A percentile compares a stretch with the other conserved stretches of the same genome.
phyloP scores from a whole-genome alignment of 2,329 filamentous ascomycete genomes.

The Ophiostoma himal-ulmi region DNA sequence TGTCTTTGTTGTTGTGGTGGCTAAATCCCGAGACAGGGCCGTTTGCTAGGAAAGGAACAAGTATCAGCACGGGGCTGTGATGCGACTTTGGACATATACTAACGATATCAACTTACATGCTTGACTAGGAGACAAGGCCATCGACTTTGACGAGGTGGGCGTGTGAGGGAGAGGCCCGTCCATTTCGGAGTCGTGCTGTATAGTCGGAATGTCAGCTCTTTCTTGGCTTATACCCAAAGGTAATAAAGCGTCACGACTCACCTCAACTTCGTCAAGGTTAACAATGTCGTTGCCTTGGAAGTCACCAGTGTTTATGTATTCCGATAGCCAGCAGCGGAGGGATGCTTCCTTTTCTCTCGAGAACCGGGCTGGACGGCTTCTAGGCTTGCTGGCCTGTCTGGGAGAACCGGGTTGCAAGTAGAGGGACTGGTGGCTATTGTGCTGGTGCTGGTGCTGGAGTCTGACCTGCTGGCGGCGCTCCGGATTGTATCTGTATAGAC shows the following conservation, averaged over 20 bases:
- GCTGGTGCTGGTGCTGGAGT: background rate
- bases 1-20: conserved; percentile 1
- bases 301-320: background rate
- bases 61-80: background rate
- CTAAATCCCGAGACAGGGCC: background rate
- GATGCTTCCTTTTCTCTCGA: background rate
- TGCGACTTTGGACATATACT: background rate
- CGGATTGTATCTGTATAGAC: background rate
- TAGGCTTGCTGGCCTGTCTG: background rate
- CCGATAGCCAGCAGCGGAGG: background rate
- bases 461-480: background rate
- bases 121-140: background rate
- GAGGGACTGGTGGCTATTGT: background rate
- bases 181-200: background rate
- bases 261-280: background rate
- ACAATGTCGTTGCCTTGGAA: background rate
- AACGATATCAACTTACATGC: background rate
- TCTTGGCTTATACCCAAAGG: background rate
- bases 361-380: background rate
- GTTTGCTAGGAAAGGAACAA: background rate
- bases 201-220: background rate
- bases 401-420: background rate
- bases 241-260: background rate
- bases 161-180: background rate
- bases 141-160: background rate